These are phyloP conservation scores for Penicillium thymicola DNA, from an alignment of 2,329 filamentous ascomycete genomes.

Conservation along the genomic window DNA sequence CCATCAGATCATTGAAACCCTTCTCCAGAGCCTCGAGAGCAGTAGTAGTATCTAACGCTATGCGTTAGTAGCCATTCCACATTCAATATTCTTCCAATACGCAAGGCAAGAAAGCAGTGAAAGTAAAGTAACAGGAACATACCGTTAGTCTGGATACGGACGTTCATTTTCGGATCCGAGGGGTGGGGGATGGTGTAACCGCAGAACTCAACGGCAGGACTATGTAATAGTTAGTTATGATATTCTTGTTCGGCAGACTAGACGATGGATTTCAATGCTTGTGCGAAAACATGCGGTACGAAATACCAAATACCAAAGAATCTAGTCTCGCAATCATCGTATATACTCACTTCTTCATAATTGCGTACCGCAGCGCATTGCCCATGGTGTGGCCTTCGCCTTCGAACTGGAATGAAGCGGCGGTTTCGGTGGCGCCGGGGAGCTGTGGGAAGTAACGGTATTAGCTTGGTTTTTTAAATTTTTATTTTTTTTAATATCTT, in stretches of 20 bases:
- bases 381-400: constrained; percentile 94
- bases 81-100: not conserved
- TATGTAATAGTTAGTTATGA: constrained; percentile 38
- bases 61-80: not conserved
- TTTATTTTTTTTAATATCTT: not conserved
- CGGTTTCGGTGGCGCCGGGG: constrained; percentile 76
- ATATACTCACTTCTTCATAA: constrained; percentile 88
- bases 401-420: constrained; percentile 91
- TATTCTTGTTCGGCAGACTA: not conserved
- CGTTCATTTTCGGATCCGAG: constrained; percentile 92
- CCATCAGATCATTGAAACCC: constrained; percentile 81
- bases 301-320: too few relatives aligned
- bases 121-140: constrained; percentile 33
- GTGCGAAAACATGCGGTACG: not conserved
- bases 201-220: constrained; percentile 95
- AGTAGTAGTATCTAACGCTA: constrained; percentile 65
- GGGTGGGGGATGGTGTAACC: constrained; percentile 97
- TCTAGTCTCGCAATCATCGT: not conserved
- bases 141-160: constrained; percentile 97
- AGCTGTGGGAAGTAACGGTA: constrained; percentile 54
- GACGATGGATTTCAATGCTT: too few relatives aligned
- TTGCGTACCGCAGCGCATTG: constrained; percentile 88
- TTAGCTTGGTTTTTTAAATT: not conserved
- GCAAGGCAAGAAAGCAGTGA: not conserved
- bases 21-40: constrained; percentile 87